Percentiles rank a stretch among this genome's conserved stretches.
phyloP scores from a whole-genome alignment of 306 rosid genomes.

The Sindora glabra region DNA sequence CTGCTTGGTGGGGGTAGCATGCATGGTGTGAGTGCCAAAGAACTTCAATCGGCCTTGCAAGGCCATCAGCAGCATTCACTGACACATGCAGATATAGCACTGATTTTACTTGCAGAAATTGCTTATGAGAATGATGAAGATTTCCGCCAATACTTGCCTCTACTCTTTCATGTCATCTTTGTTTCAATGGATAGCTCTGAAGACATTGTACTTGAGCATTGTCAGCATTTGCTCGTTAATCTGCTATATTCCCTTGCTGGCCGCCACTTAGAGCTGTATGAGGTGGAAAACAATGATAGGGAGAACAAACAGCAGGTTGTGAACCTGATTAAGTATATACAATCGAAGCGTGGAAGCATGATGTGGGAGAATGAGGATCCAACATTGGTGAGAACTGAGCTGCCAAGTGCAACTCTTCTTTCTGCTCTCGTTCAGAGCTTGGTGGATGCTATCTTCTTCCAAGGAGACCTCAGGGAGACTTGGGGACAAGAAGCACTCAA shows the following conservation, averaged over 20 bases:
- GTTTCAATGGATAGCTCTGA: constrained; percentile 99
- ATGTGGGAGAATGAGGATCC: constrained; percentile 99
- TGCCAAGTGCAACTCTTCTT: constrained; percentile 98
- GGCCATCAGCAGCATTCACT: constrained; percentile 99
- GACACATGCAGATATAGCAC: constrained; percentile 95
- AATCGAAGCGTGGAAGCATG: constrained; percentile 98
- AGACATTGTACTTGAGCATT: constrained; percentile 96
- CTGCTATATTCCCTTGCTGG: constrained; percentile 95
- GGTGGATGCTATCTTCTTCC: constrained; percentile 99
- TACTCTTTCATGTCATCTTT: constrained; percentile 93
- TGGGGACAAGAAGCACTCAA: constrained; percentile 98
- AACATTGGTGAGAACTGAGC: constrained; percentile 85
- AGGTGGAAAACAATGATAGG: constrained; percentile 93
- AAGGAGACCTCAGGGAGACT: constrained; percentile 97
- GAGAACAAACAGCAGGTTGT: constrained; percentile 99
- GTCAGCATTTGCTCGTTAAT: constrained; percentile 98
- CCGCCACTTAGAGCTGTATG: constrained; percentile 95
- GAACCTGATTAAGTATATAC: constrained; percentile 95
- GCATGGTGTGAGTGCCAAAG: constrained; percentile 86
- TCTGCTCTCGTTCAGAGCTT: constrained; percentile 98
- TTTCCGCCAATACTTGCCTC: constrained; percentile 95
- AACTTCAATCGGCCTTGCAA: constrained; percentile 96
- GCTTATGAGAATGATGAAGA: constrained; percentile 99
- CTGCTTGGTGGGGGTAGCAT: constrained; percentile 49
- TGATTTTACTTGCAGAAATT: constrained; percentile 95